Conservation (phyloP, 805 yeast species). For the Saccharomyces eubayanus region DNA sequence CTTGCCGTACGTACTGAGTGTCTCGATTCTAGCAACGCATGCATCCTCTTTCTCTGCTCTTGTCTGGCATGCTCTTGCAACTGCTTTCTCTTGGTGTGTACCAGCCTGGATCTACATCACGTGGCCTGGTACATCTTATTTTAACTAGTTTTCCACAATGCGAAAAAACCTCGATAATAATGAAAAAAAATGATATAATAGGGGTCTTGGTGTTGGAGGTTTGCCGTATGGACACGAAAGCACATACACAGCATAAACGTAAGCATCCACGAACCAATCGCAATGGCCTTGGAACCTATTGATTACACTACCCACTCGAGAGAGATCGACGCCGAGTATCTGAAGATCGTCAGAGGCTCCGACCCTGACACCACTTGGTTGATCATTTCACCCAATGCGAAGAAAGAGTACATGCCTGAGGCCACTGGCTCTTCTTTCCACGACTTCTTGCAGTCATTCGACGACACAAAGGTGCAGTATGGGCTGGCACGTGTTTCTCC, state of each 20-base stretch:
- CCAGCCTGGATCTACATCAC: background rate
- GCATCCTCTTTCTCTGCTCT: background rate
- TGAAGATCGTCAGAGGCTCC: constrained; percentile 62
- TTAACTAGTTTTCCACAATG: background rate
- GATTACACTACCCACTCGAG: constrained; percentile 60
- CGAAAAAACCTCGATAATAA: background rate
- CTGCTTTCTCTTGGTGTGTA: background rate
- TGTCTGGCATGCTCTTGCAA: too few species aligned
- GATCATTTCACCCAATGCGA: constrained; percentile 65
- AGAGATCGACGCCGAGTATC: constrained; percentile 67
- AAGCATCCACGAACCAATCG: background rate
- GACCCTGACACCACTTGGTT: constrained; percentile 66
- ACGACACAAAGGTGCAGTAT: constrained; percentile 81
- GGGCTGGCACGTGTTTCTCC: constrained; percentile 84
- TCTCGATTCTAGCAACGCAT: background rate
- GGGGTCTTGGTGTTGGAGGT: background rate
- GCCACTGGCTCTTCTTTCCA: constrained; percentile 53
- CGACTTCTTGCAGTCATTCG: constrained; percentile 74
- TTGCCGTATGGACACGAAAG: background rate
- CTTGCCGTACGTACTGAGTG: background rate
- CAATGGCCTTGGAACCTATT: constrained; percentile 39
- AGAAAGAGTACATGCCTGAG: constrained; percentile 36
- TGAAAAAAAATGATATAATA: background rate
- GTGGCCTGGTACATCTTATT: background rate
- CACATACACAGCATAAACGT: background rate